Evolutionary conservation across 2,329 filamentous ascomycete genomes (phyloP).

Genomic region (Fusarium sacchari): DNA sequence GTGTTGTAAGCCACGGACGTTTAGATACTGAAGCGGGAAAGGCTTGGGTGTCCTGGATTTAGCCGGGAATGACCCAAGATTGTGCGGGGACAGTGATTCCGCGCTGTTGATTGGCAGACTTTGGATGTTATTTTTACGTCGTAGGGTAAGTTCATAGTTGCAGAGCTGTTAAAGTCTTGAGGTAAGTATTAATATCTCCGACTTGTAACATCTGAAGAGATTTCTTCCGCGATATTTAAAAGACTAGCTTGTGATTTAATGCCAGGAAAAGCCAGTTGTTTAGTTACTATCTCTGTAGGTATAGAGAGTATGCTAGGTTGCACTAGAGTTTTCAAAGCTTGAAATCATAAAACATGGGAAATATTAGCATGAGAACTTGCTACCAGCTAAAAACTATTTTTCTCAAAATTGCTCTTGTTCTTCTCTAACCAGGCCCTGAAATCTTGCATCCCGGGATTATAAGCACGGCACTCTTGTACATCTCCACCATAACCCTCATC

Average conservation of each 20-base stretch:
- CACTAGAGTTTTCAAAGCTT: no score
- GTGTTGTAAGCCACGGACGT: not conserved
- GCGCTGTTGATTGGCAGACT: not conserved
- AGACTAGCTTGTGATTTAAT: no score
- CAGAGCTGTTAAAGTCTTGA: fast-evolving
- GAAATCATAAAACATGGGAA: no score
- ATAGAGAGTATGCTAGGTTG: no score
- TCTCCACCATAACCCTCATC: conserved; percentile 31
- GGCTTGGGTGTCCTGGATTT: not conserved
- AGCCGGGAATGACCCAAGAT: not conserved
- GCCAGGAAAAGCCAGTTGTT: no score
- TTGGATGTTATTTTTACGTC: fast-evolving
- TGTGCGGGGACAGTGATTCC: not conserved
- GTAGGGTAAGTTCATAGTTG: not conserved
- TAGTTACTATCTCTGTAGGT: no score
- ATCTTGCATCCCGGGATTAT: conserved; percentile 14
- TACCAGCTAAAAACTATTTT: not conserved
- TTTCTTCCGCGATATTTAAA: not conserved
- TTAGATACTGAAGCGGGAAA: not conserved
- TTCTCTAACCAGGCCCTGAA: conserved; percentile 15
- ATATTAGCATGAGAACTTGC: no score
- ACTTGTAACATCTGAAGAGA: not conserved
- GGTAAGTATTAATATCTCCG: no score
- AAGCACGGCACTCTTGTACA: conserved; percentile 3
- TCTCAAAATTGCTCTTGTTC: not conserved